A percentile compares a stretch with the other conserved stretches of the same genome.
phyloP scores from a whole-genome alignment of 352 stramenopile species.

The Pythium plurisporium region DNA sequence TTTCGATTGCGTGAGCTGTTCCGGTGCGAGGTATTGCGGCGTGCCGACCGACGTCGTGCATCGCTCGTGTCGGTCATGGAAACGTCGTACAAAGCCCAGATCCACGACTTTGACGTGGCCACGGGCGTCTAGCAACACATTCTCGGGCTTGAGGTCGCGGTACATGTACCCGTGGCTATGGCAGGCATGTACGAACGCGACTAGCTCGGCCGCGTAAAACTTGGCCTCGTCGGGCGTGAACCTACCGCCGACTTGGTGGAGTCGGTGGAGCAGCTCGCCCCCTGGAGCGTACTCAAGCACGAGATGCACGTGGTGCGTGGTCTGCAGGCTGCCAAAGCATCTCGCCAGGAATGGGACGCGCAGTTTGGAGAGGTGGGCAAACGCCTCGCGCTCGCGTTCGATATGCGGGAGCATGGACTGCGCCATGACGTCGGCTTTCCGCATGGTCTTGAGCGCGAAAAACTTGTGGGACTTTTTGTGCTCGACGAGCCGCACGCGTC shows the following conservation, averaged over 20 bases:
- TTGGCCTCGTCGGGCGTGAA: constrained; percentile 67
- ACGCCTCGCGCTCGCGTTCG: constrained; percentile 45
- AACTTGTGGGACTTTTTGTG: constrained; percentile 54
- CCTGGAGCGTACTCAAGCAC: constrained; percentile 65
- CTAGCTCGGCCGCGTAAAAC: constrained; percentile 69
- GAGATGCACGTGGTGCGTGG: constrained; percentile 52
- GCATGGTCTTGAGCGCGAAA: constrained; percentile 74
- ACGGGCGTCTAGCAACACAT: constrained; percentile 76
- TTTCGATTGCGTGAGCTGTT: constrained; percentile 62
- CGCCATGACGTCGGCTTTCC: constrained; percentile 53
- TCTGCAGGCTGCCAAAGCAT: constrained; percentile 68
- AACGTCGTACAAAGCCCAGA: constrained; percentile 56
- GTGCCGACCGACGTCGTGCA: constrained; percentile 58
- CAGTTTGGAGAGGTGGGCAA: constrained; percentile 36
- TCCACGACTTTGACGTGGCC: constrained; percentile 71
- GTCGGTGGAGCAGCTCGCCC: constrained; percentile 57
- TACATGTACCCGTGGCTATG: constrained; percentile 71
- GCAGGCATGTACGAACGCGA: constrained; percentile 52
- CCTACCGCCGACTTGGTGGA: constrained; percentile 42
- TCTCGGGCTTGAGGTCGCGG: constrained; percentile 89
- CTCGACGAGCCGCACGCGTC: constrained; percentile 57
- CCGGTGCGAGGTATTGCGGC: constrained; percentile 64
- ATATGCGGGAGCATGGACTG: constrained; percentile 58
- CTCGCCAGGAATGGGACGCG: constrained; percentile 41
- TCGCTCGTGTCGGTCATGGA: constrained; percentile 32